Evolutionary conservation across 2,329 filamentous ascomycete genomes (phyloP), one percentile per base, ranked within the genome.

Genomic region (Aureobasidium lini): DNA sequence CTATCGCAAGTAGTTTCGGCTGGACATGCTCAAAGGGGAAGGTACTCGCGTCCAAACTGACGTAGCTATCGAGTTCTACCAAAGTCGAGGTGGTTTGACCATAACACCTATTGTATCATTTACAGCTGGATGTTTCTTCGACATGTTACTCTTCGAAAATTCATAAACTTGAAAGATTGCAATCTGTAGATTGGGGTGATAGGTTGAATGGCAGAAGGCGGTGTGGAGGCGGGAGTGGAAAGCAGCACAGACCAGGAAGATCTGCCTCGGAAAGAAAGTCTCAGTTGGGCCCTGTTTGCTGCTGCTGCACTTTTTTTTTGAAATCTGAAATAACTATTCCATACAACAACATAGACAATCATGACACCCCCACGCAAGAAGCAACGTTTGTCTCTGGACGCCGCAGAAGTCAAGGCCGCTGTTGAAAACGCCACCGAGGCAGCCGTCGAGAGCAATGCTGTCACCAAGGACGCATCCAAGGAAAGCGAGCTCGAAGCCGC

Each of bases 351-450:
- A 23, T 29, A 13, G 1, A 46, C 32, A 43, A 57, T 9, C 47
- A 76, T 76, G 73, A 70, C 68, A 34, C 73, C 72, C 42, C 70
- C 68, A 54, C 70, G 70, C 64, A 76, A 76, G 64, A 69, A 71
- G 59, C 73, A 75, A 62, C 68, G 71, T n/a, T 67, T 75, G 48
- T 75, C 73, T 6, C 65, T 71, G 58, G 71, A 71, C n/a, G 72
- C 71, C 44, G 64, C 69, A 39, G 53, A 68, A 42, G 69, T 69
- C 42, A 64, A 70, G 8, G 63, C 64, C 13, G 66, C 64, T 23
- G 67, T 70, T 46, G 47, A 67, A 68, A 39, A 59, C 34, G 56
- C 43, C 64, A 68, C 61, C 53, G 64, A 42, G 62, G 68, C 28
- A 32, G 36, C 44, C 10, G 40, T 43, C 36, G 57, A 59, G 50